Evolutionary conservation across 2,329 filamentous ascomycete species (phyloP).

Genomic region (Huntiella moniliformis): DNA sequence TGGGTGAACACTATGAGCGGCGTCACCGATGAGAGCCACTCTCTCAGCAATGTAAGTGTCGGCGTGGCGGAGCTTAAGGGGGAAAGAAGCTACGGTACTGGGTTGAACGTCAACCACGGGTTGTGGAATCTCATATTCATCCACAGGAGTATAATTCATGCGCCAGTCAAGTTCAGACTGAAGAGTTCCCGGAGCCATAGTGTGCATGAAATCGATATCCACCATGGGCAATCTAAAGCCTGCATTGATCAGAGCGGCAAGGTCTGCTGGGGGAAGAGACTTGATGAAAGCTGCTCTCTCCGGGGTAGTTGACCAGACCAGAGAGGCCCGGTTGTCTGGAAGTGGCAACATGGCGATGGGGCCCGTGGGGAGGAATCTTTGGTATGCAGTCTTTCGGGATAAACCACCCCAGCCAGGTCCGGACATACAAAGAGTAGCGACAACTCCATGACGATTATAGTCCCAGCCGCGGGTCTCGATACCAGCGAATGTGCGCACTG

Average conservation of each 20-base stretch:
- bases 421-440: slow-evolving; percentile 66
- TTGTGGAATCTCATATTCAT: slow-evolving; percentile 41
- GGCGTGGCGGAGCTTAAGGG: slow-evolving; percentile 79
- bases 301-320: slow-evolving; percentile 91
- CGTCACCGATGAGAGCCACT: slow-evolving; percentile 82
- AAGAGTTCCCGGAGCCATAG: slow-evolving; percentile 31
- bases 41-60: slow-evolving; percentile 81
- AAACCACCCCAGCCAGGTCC: slow-evolving; percentile 35
- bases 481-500: slow-evolving; percentile 72
- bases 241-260: slow-evolving; percentile 77
- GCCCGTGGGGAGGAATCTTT: slow-evolving; percentile 82
- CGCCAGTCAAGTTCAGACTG: slow-evolving; percentile 74
- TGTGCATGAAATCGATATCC: slow-evolving; percentile 72
- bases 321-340: slow-evolving; percentile 60
- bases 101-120: slow-evolving; percentile 52
- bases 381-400: slow-evolving; percentile 61
- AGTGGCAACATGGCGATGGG: slow-evolving; percentile 83
- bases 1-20: slow-evolving; percentile 87
- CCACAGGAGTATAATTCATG: slow-evolving; percentile 45
- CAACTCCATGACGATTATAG: slow-evolving; percentile 75
- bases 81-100: slow-evolving; percentile 72
- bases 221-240: slow-evolving; percentile 67
- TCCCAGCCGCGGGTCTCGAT: slow-evolving; percentile 85
- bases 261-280: slow-evolving; percentile 50
- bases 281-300: slow-evolving; percentile 64